Evolutionary conservation across 2,329 filamentous ascomycete genomes (phyloP).

Genomic region (Sphaceloma murrayae): DNA sequence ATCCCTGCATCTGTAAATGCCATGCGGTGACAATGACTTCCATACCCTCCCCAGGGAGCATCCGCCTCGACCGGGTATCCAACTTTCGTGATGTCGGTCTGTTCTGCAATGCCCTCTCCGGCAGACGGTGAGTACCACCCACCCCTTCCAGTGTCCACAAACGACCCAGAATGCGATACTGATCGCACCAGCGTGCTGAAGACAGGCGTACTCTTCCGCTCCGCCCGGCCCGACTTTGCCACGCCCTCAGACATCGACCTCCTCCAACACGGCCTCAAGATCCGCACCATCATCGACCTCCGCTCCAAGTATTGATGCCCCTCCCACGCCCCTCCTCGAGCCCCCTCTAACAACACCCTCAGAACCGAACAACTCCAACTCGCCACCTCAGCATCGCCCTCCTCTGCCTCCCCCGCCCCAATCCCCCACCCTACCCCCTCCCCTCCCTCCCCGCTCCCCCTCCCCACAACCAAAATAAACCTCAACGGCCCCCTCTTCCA

Average conservation of each 20-base stretch:
- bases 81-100: slow-evolving; percentile 71
- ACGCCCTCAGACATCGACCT: slow-evolving; percentile 51
- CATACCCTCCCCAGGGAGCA: slow-evolving; percentile 2
- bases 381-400: slow-evolving; percentile 39
- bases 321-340: slow-evolving; percentile 18
- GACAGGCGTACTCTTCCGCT: slow-evolving; percentile 46
- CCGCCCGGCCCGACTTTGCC: slow-evolving; percentile 62
- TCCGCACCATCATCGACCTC: slow-evolving; percentile 69
- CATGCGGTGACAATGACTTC: slow-evolving; percentile 11
- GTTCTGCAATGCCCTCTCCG: slow-evolving; percentile 53
- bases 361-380: slow-evolving; percentile 67
- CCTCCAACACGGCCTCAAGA: slow-evolving; percentile 50
- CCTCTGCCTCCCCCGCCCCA: slow-evolving; percentile 46
- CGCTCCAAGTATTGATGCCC: slow-evolving; percentile 57
- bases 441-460: slow-evolving; percentile 13
- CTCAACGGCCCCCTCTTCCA: slow-evolving; percentile 67
- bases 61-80: slow-evolving; percentile 48
- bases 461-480: slow-evolving; percentile 54
- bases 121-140: slow-evolving; percentile 47
- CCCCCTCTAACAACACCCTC: slow-evolving; percentile 3
- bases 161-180: neutral
- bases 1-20: neutral
- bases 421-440: slow-evolving; percentile 52
- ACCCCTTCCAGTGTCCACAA: neutral
- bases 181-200: slow-evolving; percentile 26